Evolutionary conservation across 768 basidiomycete genomes (phyloP).

Genomic region (Xanthoconium purpureum): DNA sequence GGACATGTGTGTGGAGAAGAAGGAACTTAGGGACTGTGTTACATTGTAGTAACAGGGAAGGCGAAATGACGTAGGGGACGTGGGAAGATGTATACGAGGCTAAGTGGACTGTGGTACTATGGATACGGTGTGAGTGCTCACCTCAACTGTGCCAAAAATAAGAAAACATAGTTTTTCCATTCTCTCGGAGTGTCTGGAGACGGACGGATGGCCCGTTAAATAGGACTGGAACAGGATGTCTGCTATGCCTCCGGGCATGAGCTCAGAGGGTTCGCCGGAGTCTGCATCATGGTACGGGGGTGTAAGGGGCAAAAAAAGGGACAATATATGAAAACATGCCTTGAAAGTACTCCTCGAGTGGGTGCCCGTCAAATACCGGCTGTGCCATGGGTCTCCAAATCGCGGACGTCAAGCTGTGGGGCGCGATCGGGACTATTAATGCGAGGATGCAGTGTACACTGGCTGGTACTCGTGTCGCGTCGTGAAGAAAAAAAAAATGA

Average conservation of each 20-base stretch:
- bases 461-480: slow-evolving; percentile 21
- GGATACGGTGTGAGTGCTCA: slow-evolving; percentile 28
- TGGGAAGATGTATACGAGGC: background rate
- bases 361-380: slow-evolving; percentile 74
- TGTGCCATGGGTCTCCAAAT: slow-evolving; percentile 56
- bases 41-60: slow-evolving; percentile 10
- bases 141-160: slow-evolving; percentile 33
- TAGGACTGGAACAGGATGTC: slow-evolving; percentile 31
- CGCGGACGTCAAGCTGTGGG: background rate
- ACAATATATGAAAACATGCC: slow-evolving; percentile 35
- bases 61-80: background rate
- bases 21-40: slow-evolving; percentile 37
- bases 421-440: slow-evolving; percentile 8
- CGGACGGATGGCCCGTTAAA: slow-evolving; percentile 5
- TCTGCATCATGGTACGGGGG: slow-evolving; percentile 37
- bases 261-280: slow-evolving; percentile 53
- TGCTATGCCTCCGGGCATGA: slow-evolving; percentile 54
- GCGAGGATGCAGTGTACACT: slow-evolving; percentile 20
- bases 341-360: slow-evolving; percentile 69
- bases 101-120: slow-evolving; percentile 13
- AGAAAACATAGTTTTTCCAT: slow-evolving; percentile 29
- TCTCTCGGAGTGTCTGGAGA: slow-evolving; percentile 20
- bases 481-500: slow-evolving; percentile 10
- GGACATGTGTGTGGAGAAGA: slow-evolving; percentile 35
- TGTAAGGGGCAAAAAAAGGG: slow-evolving; percentile 7